Base-by-base conservation (phyloP, 2,329 filamentous ascomycete species). In the Penicillium occitanis region DNA sequence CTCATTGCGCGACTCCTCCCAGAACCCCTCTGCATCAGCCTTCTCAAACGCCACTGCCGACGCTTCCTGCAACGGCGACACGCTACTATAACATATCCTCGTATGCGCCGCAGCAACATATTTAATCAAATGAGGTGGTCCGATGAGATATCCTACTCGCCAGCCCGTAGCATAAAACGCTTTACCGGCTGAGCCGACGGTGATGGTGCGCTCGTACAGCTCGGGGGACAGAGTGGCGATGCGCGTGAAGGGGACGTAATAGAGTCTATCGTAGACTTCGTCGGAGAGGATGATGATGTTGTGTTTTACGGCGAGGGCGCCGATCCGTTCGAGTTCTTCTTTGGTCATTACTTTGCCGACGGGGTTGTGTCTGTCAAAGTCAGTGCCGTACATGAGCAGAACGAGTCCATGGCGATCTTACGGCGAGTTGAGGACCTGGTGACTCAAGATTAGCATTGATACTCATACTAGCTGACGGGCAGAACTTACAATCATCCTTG, bases 161-260 rank as follows among this genome's bases (percentile, higher is more conserved):
- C 95, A 99, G 58, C 95, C 95, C 0, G 95, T 99, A 65, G 92
- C 92, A 75, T 98, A 98, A 80, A 99, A 99, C 83, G 95, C 96
- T 86, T 99, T 99, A 72, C 95, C 95, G 0, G 93, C 95, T 0
- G 93, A 97, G 22, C 95, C 95, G 35, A 99, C 95, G 0, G 95
- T 98, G 59, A 99, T 80, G 4, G 95, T 98, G 70, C 96, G 85
- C 66, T 87, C 87, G 71, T 93, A 93, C 61, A 98, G 88, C 77
- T 97, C 93, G 0, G 93, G 93, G 0, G 92, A 96, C 19, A 99
- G 83, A 0, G 93, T 97, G 28, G 92, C 92, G 64, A 98, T 90
- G 72, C 95, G 88, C 0, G 93, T 98, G 76, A 98, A 99, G 0
- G 94, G 94, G 0, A 93, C 91, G 76, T 98, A 99, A 84, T 90